phyloP scores from a whole-genome alignment of 2,329 filamentous ascomycete species.

The Penicillium sp. region DNA sequence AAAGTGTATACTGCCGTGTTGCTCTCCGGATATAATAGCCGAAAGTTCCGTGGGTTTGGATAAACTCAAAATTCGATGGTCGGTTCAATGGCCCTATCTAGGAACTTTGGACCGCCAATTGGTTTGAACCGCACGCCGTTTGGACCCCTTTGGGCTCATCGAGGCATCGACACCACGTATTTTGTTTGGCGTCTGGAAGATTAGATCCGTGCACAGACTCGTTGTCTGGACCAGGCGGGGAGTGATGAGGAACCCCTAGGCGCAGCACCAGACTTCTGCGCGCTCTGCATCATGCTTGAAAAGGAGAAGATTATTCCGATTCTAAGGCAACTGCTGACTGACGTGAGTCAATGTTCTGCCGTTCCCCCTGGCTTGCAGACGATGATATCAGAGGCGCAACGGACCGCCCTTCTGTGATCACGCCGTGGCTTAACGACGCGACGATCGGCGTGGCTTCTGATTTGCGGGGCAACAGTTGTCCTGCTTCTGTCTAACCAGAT shows the following conservation, averaged over 20 bases:
- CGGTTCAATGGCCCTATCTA: neutral
- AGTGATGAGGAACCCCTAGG: no score
- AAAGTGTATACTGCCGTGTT: neutral
- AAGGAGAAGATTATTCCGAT: neutral
- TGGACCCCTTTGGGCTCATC: neutral
- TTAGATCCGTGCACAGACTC: neutral
- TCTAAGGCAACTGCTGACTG: neutral
- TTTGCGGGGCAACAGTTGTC: constrained; percentile 6
- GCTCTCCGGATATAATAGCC: no score
- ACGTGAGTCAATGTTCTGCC: neutral
- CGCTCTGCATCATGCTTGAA: neutral
- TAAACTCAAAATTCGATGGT: constrained; percentile 26
- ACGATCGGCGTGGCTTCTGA: no score
- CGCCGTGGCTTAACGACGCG: no score
- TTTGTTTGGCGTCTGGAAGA: no score
- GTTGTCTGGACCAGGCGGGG: no score
- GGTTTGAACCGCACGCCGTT: no score
- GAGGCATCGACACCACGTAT: no score
- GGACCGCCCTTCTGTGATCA: constrained; percentile 4
- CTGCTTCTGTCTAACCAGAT: constrained; percentile 2
- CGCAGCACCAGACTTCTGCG: neutral
- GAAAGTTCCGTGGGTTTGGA: constrained; percentile 3
- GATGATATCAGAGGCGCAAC: constrained; percentile 13
- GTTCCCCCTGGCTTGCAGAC: neutral
- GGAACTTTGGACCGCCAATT: no score